These are phyloP conservation scores for Taphrina populina DNA, from an alignment of 1,139 yeast species.

Conservation along the genomic window DNA sequence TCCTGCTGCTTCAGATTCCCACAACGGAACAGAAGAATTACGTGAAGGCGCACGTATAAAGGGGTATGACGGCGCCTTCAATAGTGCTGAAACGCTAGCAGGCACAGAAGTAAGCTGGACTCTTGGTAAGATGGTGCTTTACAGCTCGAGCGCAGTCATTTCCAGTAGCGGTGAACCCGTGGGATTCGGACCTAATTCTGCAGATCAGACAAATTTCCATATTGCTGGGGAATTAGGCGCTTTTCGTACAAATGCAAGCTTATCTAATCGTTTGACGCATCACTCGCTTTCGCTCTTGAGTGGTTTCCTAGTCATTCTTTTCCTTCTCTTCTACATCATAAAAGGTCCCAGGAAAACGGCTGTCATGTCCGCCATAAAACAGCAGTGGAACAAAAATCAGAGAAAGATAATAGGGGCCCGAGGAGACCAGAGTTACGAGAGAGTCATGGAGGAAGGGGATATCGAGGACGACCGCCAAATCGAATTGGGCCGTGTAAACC, in stretches of 20 bases:
- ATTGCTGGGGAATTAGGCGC: conserved; percentile 18
- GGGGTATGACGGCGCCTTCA: conserved; percentile 50
- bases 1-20: conserved; percentile 2
- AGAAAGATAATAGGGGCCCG: conserved; percentile 29
- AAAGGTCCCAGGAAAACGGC: conserved; percentile 17
- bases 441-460: conserved; percentile 26
- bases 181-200: conserved; percentile 51
- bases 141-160: conserved; percentile 49
- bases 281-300: conserved; percentile 5
- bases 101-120: conserved; percentile 81
- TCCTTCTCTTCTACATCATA: conserved; percentile 11
- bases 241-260: not conserved
- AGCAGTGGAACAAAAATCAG: conserved; percentile 24
- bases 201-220: conserved; percentile 12
- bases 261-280: not conserved
- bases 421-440: conserved; percentile 29
- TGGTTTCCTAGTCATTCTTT: not conserved
- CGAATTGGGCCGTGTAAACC: conserved; percentile 1
- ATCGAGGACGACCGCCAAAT: conserved; percentile 24
- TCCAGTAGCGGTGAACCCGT: conserved; percentile 47
- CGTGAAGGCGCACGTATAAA: conserved; percentile 41
- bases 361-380: conserved; percentile 4
- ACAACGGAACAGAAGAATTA: conserved; percentile 40
- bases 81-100: conserved; percentile 60
- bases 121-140: conserved; percentile 71